Conservation (phyloP, 192 early-diverging fungal species). For the Coemansia sp. region DNA sequence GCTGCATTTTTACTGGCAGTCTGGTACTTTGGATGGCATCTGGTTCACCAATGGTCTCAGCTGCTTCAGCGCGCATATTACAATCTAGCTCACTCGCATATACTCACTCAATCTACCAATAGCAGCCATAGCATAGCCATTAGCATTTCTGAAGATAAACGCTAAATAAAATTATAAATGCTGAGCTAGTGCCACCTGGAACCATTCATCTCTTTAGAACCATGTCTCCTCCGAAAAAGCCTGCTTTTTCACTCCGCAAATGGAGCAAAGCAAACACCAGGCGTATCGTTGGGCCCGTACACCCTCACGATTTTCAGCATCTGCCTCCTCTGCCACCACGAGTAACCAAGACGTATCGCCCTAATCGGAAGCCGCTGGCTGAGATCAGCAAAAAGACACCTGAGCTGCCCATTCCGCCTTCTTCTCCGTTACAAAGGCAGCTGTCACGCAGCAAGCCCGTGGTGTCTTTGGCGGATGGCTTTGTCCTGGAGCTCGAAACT, state of each 20-base stretch:
- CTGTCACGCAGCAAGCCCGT: not conserved
- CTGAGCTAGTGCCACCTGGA: not conserved
- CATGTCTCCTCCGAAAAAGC: not conserved
- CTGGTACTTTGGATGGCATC: slow-evolving; percentile 22
- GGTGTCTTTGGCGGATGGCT: not conserved
- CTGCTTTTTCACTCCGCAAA: not conserved
- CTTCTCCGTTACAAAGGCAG: not conserved
- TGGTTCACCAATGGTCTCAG: slow-evolving; percentile 20
- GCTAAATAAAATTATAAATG: not conserved
- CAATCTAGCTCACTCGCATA: not conserved
- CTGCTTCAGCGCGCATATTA: not conserved
- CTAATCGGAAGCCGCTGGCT: slow-evolving; percentile 5
- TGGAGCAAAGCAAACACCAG: not conserved
- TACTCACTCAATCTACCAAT: not conserved
- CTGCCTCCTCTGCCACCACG: slow-evolving; percentile 39
- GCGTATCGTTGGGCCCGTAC: slow-evolving; percentile 20
- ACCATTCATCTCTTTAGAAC: not conserved
- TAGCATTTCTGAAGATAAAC: slow-evolving; percentile 1
- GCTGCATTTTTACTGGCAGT: slow-evolving; percentile 11
- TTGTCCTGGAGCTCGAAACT: not conserved
- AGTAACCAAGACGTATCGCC: slow-evolving; percentile 19
- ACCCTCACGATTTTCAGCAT: slow-evolving; percentile 12
- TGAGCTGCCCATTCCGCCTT: not conserved
- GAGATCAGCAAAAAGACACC: not conserved
- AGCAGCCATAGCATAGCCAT: not conserved